A percentile compares a stretch with the other conserved stretches of the same genome.
Conservation (phyloP, 345 rosid species). For the Corchorus olitorius region DNA sequence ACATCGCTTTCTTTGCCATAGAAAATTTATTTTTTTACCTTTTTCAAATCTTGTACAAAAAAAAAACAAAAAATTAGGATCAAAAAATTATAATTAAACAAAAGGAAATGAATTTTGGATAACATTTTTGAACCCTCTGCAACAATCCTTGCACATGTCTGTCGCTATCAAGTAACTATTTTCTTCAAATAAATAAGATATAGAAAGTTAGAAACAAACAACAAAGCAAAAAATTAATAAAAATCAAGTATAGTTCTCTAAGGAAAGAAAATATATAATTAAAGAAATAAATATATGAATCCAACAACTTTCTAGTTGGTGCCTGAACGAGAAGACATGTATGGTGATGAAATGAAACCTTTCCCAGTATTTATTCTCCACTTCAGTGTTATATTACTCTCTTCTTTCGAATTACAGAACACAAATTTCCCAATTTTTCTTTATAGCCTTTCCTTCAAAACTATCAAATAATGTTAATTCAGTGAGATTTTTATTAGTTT, state of each 20-base stretch:
- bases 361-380: neutral
- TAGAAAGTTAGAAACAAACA: neutral
- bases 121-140: neutral
- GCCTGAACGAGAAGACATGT: conserved; percentile 7
- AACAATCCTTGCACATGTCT: conserved; percentile 42
- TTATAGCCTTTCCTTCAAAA: too few relatives aligned
- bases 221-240: neutral
- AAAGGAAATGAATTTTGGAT: neutral
- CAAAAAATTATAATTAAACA: neutral
- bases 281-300: neutral
- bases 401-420: neutral
- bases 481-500: too few relatives aligned
- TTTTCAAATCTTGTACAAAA: neutral
- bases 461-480: too few relatives aligned
- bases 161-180: conserved; percentile 38
- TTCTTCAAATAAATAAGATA: conserved; percentile 11
- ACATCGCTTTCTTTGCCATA: neutral
- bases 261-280: neutral
- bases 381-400: neutral
- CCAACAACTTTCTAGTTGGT: conserved; percentile 29
- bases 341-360: conserved; percentile 19
- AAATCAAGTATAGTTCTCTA: conserved; percentile 1
- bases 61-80: too few relatives aligned
- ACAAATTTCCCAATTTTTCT: too few relatives aligned
- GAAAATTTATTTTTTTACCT: conserved; percentile 1